These are phyloP conservation scores for Penicillium dipodomyicola DNA, from an alignment of 495 filamentous ascomycete genomes.

Conservation along the genomic window DNA sequence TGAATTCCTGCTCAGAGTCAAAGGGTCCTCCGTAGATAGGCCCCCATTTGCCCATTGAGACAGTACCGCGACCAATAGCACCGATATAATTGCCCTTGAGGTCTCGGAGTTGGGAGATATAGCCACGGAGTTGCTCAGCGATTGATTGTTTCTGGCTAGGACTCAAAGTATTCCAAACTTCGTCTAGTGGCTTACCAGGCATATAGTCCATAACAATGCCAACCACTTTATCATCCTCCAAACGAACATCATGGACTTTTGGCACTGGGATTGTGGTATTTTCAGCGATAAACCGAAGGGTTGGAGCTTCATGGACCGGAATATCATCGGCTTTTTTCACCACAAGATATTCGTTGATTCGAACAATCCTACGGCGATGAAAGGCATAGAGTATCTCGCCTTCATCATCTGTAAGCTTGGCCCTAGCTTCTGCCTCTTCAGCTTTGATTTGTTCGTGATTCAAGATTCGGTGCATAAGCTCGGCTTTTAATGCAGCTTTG, in stretches of 20 bases:
- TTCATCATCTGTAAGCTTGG: slow-evolving; percentile 3
- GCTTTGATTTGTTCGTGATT: background rate
- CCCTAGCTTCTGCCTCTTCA: background rate
- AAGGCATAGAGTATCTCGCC: slow-evolving; percentile 3
- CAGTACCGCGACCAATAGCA: slow-evolving; percentile 3
- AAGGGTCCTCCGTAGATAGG: slow-evolving; percentile 22
- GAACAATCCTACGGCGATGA: slow-evolving; percentile 7
- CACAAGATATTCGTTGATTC: slow-evolving; percentile 12
- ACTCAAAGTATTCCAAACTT: slow-evolving; percentile 20
- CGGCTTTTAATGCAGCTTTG: background rate
- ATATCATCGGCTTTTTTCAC: slow-evolving; percentile 7
- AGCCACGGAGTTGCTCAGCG: slow-evolving; percentile 20
- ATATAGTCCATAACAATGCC: slow-evolving; percentile 35
- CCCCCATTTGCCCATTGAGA: slow-evolving; percentile 9
- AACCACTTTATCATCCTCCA: slow-evolving; percentile 17
- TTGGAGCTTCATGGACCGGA: slow-evolving; percentile 7
- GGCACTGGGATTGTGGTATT: slow-evolving; percentile 34
- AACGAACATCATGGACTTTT: slow-evolving; percentile 21
- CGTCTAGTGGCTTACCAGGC: slow-evolving; percentile 26
- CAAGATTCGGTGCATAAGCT: background rate
- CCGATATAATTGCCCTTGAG: slow-evolving; percentile 30
- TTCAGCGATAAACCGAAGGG: slow-evolving; percentile 19
- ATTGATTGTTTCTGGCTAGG: slow-evolving; percentile 18
- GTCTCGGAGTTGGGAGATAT: too few relatives aligned
- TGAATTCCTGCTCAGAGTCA: too few relatives aligned